Evolutionary conservation across 2,329 filamentous ascomycete genomes (phyloP).

Genomic region (Penicillium paneum): DNA sequence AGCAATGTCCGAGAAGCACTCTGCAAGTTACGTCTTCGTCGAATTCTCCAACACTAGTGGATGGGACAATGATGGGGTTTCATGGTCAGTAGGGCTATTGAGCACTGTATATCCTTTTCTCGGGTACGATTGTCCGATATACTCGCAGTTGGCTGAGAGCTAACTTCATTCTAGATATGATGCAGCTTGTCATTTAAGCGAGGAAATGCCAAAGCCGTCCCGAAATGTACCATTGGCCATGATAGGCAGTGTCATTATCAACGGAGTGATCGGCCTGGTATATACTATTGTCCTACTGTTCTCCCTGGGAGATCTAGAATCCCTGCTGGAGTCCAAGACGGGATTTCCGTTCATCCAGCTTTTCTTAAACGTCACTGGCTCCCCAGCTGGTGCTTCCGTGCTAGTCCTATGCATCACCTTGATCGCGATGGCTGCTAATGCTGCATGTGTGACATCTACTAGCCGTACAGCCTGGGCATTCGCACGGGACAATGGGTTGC

Average conservation of each 20-base stretch:
- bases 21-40: constrained; percentile 14
- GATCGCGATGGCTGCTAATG: constrained; percentile 18
- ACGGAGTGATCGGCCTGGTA: constrained; percentile 47
- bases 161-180: constrained; percentile 29
- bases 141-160: not conserved
- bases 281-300: constrained; percentile 47
- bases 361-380: constrained; percentile 23
- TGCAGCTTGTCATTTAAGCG: constrained; percentile 42
- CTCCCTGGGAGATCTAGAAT: constrained; percentile 41
- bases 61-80: constrained; percentile 19
- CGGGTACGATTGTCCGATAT: constrained; percentile 1
- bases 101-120: constrained; percentile 22
- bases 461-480: constrained; percentile 47
- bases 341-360: constrained; percentile 48
- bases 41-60: constrained; percentile 22
- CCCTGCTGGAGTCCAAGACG: constrained; percentile 40
- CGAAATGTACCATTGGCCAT: constrained; percentile 34
- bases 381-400: constrained; percentile 12
- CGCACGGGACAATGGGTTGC: constrained; percentile 51
- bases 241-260: constrained; percentile 37
- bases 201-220: constrained; percentile 33
- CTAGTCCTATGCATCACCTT: constrained; percentile 14
- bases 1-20: constrained; percentile 17
- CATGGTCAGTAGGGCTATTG: constrained; percentile 19
- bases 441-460: constrained; percentile 18